Base-by-base conservation (phyloP, 352 stramenopile species). In the Pythium plurisporium region DNA sequence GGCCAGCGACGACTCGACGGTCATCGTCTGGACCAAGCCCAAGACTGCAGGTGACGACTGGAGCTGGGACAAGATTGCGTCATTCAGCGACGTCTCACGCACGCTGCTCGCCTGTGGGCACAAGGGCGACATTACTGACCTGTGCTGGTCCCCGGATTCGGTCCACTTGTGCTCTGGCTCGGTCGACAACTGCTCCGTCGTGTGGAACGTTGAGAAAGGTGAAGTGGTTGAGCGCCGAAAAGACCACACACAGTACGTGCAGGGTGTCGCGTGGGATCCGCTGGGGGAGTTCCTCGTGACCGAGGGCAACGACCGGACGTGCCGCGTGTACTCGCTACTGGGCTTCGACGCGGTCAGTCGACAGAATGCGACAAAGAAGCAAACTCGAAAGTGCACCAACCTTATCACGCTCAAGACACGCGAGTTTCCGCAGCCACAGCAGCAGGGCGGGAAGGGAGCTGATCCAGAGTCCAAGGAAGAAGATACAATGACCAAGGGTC, bases 161-260 rank as follows among this genome's bases (percentile, higher is more conserved):
- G 73, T 82, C 38, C 93, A 92, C 49, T 87, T 98, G 29, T 85
- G 81, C 43, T 92, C 94, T 7, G 94, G 86, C 14, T 97, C 87
- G 3, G 84, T 98, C 9, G 95, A 98, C 76, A 96, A 97, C 57
- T 86, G 82, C 34, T 82, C 86, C 10, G 76, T 93, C 12, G 87
- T 98, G 40, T 98, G 82, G 76, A 87, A 97, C 74, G 68, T 86
- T 8, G 71, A 82, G 31, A 89, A 78, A 29, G 75, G 76, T 34
- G 69, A 91, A 48, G 64, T 95, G 68, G 65, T 94, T 60, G 91
- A 94, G 73, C 68, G 73, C 29, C 66, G 89, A 73, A 83, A 91
- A 47, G 95, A 99, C 69, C 96, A 99, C 69, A 95, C 78, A 37
- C 88, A 98, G 65, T 99, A 97, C 71, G 93, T 98, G 42, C 95